Base-by-base conservation (phyloP, 129 eudicot species). In the Flaveria trinervia region DNA sequence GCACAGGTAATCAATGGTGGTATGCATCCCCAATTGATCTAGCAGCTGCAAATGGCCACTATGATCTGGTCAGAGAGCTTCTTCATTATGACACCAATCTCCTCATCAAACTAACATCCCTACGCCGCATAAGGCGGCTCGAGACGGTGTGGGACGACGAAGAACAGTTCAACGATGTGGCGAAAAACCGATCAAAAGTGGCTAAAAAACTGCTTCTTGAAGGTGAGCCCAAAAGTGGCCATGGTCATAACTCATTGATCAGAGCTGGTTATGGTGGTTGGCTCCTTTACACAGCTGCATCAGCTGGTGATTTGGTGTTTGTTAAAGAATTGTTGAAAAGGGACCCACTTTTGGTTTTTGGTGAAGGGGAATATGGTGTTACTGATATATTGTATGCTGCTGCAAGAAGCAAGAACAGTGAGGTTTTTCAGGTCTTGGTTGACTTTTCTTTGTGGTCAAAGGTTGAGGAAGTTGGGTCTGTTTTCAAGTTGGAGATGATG, bases 1-100 rank as follows among this genome's bases (percentile, higher is more conserved):
- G 89, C 84, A 93, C 98, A 0, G 97, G 98, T 3, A 91, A 93
- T 75, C 97, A 93, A 75, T 93, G 98, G 98, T 93, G 98, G 98
- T 93, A 83, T 79, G 97, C 90, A 50, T 85, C 96, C 0, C 97
- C 98, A 17, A 88, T 93, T 10, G 98, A 93, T 82, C 84, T 86
- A 69, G 97, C 96, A 49, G 97, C 98, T 25, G 97, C 97, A 9
- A 93, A 87, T 81, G 98, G 97, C 17, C 97, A 86, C 77, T 90
- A 84, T 68, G 97, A 93, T 69, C 8, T 93, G 26, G 98, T 90
- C 17, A 82, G 87, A 44, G 90, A 90, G 79, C 91, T 93, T 11
- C 92, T 93, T 43, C 87, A 85, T 85, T 70, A 84, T 9, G 98
- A 93, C 83, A 74, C 97, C 11, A 90, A 93, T 71, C 91, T 93